These are phyloP conservation scores for Erysimum cheiranthoides DNA, from an alignment of 345 rosid genomes.

Conservation along the genomic window DNA sequence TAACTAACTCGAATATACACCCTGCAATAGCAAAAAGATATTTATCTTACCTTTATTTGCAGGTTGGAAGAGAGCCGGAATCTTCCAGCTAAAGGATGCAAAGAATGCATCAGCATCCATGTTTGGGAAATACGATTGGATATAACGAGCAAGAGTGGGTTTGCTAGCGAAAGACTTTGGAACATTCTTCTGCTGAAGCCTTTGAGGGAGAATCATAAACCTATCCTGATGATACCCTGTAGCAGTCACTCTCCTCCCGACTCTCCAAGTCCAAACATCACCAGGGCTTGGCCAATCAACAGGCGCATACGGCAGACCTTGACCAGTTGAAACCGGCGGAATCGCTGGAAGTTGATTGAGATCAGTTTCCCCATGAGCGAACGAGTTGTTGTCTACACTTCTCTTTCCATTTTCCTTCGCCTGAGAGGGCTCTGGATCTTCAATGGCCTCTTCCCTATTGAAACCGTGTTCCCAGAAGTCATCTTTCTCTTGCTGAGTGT, in stretches of 20 bases:
- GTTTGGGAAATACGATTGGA: constrained; percentile 55
- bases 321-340: constrained; percentile 38
- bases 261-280: constrained; percentile 65
- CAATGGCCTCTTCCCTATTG: constrained; percentile 32
- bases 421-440: constrained; percentile 23
- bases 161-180: constrained; percentile 69
- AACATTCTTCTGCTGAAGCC: constrained; percentile 42
- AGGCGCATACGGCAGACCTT: constrained; percentile 45
- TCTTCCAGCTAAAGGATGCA: constrained; percentile 81
- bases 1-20: not conserved
- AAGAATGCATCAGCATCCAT: constrained; percentile 69
- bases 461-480: constrained; percentile 47
- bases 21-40: not conserved
- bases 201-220: constrained; percentile 63
- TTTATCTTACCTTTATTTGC: constrained; percentile 52
- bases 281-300: constrained; percentile 49
- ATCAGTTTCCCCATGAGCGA: constrained; percentile 43
- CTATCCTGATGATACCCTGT: constrained; percentile 70
- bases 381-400: constrained; percentile 36
- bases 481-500: constrained; percentile 45
- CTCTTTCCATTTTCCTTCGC: constrained; percentile 43
- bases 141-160: constrained; percentile 56
- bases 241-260: constrained; percentile 68
- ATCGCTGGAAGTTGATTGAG: constrained; percentile 45
- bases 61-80: constrained; percentile 58